Evolutionary conservation across 129 eudicot species (phyloP).

Genomic region (Ambrosia trifida): DNA sequence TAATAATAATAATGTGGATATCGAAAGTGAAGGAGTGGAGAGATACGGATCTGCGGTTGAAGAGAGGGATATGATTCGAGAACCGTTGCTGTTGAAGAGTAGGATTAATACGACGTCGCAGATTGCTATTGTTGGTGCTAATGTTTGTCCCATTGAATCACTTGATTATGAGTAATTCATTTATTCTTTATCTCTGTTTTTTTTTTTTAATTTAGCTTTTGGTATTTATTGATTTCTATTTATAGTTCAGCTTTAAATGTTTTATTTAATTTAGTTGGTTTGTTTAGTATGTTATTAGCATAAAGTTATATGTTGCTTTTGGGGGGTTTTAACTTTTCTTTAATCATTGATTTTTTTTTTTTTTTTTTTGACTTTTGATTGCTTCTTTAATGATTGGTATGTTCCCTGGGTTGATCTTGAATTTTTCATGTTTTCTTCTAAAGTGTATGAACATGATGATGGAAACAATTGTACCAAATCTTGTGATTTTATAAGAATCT

Average conservation of each 20-base stretch:
- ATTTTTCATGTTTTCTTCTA: not conserved
- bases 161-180: constrained; percentile 88
- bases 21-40: constrained; percentile 36
- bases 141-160: constrained; percentile 78
- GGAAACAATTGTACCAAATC: constrained; percentile 7
- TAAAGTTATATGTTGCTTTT: constrained; percentile 29
- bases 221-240: constrained; percentile 13
- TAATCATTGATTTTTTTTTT: constrained; percentile 8
- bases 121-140: constrained; percentile 97
- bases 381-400: not conserved
- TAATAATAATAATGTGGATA: constrained; percentile 28
- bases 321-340: constrained; percentile 7
- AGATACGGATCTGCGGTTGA: constrained; percentile 45
- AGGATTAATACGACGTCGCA: constrained; percentile 83
- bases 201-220: not conserved
- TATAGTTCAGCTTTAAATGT: not conserved
- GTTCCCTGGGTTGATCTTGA: constrained; percentile 20
- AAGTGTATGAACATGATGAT: constrained; percentile 4
- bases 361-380: not conserved
- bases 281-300: constrained; percentile 7
- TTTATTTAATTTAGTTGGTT: constrained; percentile 12
- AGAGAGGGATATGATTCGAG: constrained; percentile 39
- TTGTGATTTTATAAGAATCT: not conserved
- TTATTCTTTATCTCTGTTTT: not conserved
- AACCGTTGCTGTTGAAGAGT: constrained; percentile 58